These are phyloP conservation scores for Camelina sativa DNA, from an alignment of 345 rosid genomes.

Conservation along the genomic window DNA sequence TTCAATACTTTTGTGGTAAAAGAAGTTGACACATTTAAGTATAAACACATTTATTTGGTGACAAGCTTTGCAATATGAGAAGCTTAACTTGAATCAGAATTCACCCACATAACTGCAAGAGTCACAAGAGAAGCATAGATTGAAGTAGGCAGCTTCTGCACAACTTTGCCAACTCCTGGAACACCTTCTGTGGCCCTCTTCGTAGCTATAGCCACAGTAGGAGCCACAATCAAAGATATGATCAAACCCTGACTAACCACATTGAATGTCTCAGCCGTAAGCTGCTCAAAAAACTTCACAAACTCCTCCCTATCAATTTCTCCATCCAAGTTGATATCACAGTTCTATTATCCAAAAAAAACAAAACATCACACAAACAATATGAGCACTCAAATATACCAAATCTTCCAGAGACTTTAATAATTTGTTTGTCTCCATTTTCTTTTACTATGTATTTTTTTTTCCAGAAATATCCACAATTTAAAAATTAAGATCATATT, in stretches of 20 bases:
- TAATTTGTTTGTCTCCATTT: too few relatives aligned
- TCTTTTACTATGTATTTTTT: too few relatives aligned
- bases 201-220: conserved; percentile 85
- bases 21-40: too few relatives aligned
- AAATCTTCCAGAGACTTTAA: neutral
- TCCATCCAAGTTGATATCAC: conserved; percentile 80
- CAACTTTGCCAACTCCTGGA: conserved; percentile 82
- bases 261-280: conserved; percentile 63
- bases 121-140: conserved; percentile 86
- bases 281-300: conserved; percentile 62
- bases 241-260: conserved; percentile 85
- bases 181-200: conserved; percentile 88
- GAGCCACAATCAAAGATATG: conserved; percentile 79
- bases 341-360: conserved; percentile 48
- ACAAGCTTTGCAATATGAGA: neutral
- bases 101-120: conserved; percentile 64
- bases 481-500: too few relatives aligned
- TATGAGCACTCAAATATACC: neutral
- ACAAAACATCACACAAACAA: neutral
- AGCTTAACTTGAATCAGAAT: conserved; percentile 32
- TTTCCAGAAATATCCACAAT: too few relatives aligned
- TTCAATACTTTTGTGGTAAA: too few relatives aligned
- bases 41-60: neutral
- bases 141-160: conserved; percentile 77
- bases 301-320: conserved; percentile 77